Evolutionary conservation across 2,329 filamentous ascomycete genomes (phyloP).

Genomic region (Epichloe aotearoae): DNA sequence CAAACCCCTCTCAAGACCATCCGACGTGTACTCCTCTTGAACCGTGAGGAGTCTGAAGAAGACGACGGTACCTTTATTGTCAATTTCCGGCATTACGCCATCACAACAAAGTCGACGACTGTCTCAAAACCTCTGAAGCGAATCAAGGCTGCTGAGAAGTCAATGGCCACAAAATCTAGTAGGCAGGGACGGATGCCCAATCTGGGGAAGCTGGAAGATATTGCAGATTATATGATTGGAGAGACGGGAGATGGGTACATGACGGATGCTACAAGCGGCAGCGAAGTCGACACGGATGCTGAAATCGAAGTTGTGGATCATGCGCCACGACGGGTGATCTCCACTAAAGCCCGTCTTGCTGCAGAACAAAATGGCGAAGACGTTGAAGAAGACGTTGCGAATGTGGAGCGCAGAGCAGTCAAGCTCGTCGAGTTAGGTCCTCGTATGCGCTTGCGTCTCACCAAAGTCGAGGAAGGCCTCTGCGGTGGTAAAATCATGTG

Average conservation of each 20-base stretch:
- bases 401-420: constrained; percentile 73
- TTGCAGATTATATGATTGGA: constrained; percentile 85
- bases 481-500: constrained; percentile 89
- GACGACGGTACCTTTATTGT: constrained; percentile 64
- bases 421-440: constrained; percentile 89
- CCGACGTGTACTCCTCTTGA: constrained; percentile 76
- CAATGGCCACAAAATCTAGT: constrained; percentile 46
- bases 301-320: constrained; percentile 76
- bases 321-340: constrained; percentile 47
- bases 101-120: constrained; percentile 76
- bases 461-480: constrained; percentile 91
- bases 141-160: constrained; percentile 73
- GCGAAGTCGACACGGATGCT: constrained; percentile 84
- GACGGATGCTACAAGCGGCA: constrained; percentile 73
- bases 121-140: constrained; percentile 73
- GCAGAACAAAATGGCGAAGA: constrained; percentile 26
- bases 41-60: constrained; percentile 53
- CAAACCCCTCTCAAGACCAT: constrained; percentile 84
- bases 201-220: constrained; percentile 79
- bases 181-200: constrained; percentile 68
- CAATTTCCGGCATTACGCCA: constrained; percentile 87
- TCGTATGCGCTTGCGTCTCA: constrained; percentile 74
- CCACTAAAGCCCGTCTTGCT: constrained; percentile 34
- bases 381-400: constrained; percentile 34
- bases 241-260: constrained; percentile 68